Evolutionary conservation across 148 eudicot species (phyloP).

Genomic region (Diospyros kaki): DNA sequence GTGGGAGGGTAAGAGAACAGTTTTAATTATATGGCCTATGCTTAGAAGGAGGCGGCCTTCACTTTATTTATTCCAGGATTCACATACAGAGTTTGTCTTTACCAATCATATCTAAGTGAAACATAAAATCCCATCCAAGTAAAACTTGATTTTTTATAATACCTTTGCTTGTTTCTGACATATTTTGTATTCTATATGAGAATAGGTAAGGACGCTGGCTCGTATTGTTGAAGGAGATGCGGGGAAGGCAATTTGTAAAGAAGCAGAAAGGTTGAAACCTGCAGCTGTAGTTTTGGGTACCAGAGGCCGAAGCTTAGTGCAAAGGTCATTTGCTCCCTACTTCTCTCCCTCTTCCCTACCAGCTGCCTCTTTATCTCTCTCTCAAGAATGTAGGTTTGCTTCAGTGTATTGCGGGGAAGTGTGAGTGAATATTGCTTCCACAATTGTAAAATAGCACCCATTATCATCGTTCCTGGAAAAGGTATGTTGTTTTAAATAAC

Average conservation of each 20-base stretch:
- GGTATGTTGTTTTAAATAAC: conserved; percentile 33
- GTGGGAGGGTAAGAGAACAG: background rate
- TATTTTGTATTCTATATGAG: background rate
- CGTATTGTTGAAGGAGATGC: conserved; percentile 89
- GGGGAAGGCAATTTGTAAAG: conserved; percentile 81
- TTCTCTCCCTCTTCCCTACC: background rate
- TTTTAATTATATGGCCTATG: background rate
- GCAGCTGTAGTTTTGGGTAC: conserved; percentile 83
- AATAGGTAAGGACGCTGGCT: conserved; percentile 66
- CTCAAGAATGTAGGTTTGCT: background rate
- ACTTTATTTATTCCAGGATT: too few species aligned
- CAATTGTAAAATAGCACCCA: conserved; percentile 77
- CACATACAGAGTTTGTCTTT: too few species aligned
- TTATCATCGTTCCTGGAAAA: conserved; percentile 85
- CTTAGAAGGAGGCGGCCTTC: background rate
- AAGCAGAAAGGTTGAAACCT: conserved; percentile 81
- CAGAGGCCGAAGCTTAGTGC: conserved; percentile 80
- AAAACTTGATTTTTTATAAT: conserved; percentile 1
- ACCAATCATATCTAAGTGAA: background rate
- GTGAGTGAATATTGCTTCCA: conserved; percentile 88
- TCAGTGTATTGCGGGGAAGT: conserved; percentile 90
- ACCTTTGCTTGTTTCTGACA: background rate
- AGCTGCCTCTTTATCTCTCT: conserved; percentile 9
- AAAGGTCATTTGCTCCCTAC: conserved; percentile 36
- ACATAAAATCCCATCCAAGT: background rate